Evolutionary conservation across 345 rosid genomes (phyloP).

Genomic region (Diplotaxis tenuifolia): DNA sequence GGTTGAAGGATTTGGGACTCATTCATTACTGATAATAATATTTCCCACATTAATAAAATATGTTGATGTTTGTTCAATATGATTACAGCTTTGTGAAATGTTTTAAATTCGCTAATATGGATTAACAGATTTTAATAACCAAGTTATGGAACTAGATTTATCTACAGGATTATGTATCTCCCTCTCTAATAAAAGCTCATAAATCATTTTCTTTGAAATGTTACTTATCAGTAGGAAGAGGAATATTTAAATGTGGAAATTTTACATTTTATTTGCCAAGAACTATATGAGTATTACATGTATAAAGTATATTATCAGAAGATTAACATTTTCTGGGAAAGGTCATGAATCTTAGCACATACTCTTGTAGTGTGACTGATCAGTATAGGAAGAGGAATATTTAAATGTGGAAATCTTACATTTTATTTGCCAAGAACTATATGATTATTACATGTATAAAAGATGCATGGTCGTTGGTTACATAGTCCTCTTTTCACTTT

Average conservation of each 20-base stretch:
- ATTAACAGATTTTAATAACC: not conserved
- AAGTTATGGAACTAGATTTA: not conserved
- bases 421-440: constrained; percentile 23
- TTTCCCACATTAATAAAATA: not conserved
- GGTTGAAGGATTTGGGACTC: constrained; percentile 69
- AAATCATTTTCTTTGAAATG: not conserved
- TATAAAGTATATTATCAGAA: too few species aligned
- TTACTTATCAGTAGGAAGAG: too few species aligned
- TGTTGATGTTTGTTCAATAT: constrained; percentile 5
- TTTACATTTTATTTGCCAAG: too few species aligned
- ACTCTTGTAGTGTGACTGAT: not conserved
- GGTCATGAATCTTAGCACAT: not conserved
- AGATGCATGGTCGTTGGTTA: not conserved
- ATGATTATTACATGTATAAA: constrained; percentile 13
- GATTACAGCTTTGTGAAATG: not conserved
- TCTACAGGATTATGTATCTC: not conserved
- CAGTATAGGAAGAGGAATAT: not conserved
- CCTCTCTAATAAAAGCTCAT: not conserved
- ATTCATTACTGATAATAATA: constrained; percentile 51
- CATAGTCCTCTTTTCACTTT: constrained; percentile 18
- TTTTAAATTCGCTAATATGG: not conserved
- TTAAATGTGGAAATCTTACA: not conserved
- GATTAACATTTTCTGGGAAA: not conserved
- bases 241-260: too few species aligned
- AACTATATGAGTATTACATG: too few species aligned